These are phyloP conservation scores for Fusarium agapanthi DNA, from an alignment of 2,329 filamentous ascomycete species.

Conservation along the genomic window DNA sequence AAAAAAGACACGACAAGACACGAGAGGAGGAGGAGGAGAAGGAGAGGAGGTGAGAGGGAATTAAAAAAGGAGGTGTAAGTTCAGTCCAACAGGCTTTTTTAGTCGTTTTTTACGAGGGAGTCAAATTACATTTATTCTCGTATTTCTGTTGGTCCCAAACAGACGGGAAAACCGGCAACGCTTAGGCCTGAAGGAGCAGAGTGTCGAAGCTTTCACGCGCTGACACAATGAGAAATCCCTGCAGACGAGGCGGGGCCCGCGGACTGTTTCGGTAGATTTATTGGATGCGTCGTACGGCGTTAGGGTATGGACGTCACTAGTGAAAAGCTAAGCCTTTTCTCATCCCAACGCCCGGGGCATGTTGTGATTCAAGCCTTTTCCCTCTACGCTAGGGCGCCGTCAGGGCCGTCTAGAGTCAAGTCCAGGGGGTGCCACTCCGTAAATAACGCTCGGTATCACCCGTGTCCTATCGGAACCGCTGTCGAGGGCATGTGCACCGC, in stretches of 20 bases:
- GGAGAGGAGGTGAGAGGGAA: too few species aligned
- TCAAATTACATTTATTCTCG: neutral
- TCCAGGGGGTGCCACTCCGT: neutral
- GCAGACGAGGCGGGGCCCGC: neutral
- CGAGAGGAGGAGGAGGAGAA: neutral
- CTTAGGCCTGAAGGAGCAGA: neutral
- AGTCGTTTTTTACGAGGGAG: neutral
- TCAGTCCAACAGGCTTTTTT: neutral
- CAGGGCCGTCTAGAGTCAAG: neutral
- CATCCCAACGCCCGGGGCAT: neutral
- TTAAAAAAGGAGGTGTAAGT: neutral
- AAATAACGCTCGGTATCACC: neutral
- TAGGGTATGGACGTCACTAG: neutral
- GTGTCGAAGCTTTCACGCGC: neutral
- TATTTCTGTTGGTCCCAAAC: neutral
- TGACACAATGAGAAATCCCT: neutral
- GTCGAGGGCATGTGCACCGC: neutral
- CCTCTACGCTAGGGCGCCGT: neutral
- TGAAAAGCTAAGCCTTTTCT: neutral
- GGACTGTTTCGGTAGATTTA: neutral
- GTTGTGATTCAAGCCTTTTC: neutral
- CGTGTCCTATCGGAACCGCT: neutral
- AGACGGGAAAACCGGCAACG: neutral
- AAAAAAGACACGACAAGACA: neutral
- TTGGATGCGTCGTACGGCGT: neutral